Base-by-base conservation (phyloP, 108 stramenopile species). In the Cyclotella distinguenda region DNA sequence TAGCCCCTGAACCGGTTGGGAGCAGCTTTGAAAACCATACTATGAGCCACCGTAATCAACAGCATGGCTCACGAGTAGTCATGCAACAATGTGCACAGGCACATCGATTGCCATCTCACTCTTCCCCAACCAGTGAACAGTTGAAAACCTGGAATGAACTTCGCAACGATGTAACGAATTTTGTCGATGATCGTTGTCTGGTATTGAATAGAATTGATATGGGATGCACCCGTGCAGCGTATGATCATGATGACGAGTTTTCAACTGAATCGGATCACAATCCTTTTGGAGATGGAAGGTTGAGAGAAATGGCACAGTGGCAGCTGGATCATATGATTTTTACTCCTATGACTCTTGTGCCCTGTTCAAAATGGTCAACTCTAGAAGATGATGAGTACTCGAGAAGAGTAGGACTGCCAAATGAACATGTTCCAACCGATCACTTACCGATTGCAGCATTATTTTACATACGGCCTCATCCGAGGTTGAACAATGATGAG, bases 301-400 rank as follows among this genome's bases (percentile, higher is more conserved):
- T 33, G 26, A 10, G 68, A 33, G 44, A 19, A 25, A 71, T 82
- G 78, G 64, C 39, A 16, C 59, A 70, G 16, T 82, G 82, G 82
- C 53, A 60, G 16, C 33, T 82, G n/a, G 82, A 82, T 64, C 82
- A 82, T 55, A 72, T 82, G n/a, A 21, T 82, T 8, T 82, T 80
- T 64, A 77, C 82, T 4, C 33, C 74, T 4, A 19, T 50, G 3
- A 66, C 74, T 9, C 54, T 80, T 0, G 35, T 36, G 13, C 63
- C 70, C 8, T 0, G 65, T 5, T 49, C 30, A 12, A 50, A 55
- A 61, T 79, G 81, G 81, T 45, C 78, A 22, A 79, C 78, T 6
- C 61, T 82, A 30, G 82, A 82, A 63, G 78, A 65, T 19, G 82
- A 82, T 38, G 59, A 62, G 0, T 43, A 66, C 45, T 71, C 78